Evolutionary conservation across 1,284 basidiomycete species (phyloP), one percentile per base, ranked within the genome.

Genomic region (Trametes hirsuta): DNA sequence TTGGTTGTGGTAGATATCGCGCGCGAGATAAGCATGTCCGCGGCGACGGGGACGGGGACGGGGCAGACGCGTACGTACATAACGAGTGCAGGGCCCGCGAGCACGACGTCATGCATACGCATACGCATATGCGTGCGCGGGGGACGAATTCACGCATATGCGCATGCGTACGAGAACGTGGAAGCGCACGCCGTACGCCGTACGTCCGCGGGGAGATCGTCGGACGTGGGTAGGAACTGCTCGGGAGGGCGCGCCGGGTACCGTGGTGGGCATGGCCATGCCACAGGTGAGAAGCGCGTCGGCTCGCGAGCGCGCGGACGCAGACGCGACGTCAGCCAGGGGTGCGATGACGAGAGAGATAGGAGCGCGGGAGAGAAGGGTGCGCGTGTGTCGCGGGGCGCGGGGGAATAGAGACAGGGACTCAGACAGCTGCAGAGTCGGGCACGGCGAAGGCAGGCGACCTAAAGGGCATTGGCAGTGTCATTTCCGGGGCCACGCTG

Each of bases 131-230:
- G 18, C 18, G 18, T 18, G 18, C 18, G 18, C 18, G 18, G 18
- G 18, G 18, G 18, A 18, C 18, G 18, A 18, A 18, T 18, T 18
- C 18, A 18, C 18, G 18, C 18, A 18, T 18, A 18, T 18, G 18
- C 18, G 18, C 18, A 18, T 18, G 18, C 18, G 18, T 18, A 18
- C 36, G 36, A 37, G 36, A 37, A 37, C 36, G 41, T 42, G 12
- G 12, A 39, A 4, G 10, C 18, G 36, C 11, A 6, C 36, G 30
- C 35, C 36, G 48, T 5, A 37, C 48, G 48, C 18, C 15, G 35
- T 4, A 35, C 52, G 47, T 56, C 55, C 48, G 47, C 48, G 41
- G 55, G 49, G 40, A 49, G 55, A 57, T 57, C 55, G 48, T 57
- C 55, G 55, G 35, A 37, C 53, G 41, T 36, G 53, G 34, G 39